phyloP scores from a whole-genome alignment of 306 rosid species.

The Sophora flavescens region DNA sequence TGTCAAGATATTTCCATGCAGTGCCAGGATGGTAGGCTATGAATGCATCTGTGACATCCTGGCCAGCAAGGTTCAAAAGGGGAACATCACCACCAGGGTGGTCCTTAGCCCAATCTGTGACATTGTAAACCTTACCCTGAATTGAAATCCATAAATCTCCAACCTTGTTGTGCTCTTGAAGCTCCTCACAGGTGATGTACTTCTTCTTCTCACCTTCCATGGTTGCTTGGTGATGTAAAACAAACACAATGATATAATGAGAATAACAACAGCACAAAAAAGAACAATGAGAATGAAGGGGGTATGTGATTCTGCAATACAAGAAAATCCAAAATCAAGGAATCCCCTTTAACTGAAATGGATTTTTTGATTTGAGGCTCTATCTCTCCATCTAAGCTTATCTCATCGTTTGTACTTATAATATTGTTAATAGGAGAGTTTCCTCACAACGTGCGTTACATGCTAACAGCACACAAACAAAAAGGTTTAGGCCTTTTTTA shows the following conservation, averaged over 20 bases:
- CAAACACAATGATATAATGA: background rate
- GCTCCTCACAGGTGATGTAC: constrained; percentile 60
- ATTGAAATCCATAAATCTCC: constrained; percentile 80
- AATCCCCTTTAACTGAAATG: background rate
- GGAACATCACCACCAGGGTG: constrained; percentile 76
- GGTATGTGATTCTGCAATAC: constrained; percentile 38
- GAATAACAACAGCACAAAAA: background rate
- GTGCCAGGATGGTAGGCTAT: constrained; percentile 72
- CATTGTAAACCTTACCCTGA: constrained; percentile 66
- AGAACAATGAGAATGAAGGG: background rate
- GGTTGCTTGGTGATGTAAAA: background rate
- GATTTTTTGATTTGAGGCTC: background rate
- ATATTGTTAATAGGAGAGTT: background rate
- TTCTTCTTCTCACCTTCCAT: constrained; percentile 52
- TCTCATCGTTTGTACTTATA: background rate
- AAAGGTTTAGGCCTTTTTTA: background rate
- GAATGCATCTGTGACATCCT: constrained; percentile 72
- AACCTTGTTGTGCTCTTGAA: constrained; percentile 52
- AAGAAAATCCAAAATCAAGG: constrained; percentile 13
- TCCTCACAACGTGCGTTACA: background rate
- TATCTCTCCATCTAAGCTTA: background rate
- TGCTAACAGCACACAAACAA: background rate
- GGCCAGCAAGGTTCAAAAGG: constrained; percentile 62
- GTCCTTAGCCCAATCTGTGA: constrained; percentile 58
- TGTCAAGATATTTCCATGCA: constrained; percentile 58